Evolutionary conservation across 2,329 filamentous ascomycete genomes (phyloP), one percentile per base, ranked within the genome.

Genomic region (Neurospora sp.): DNA sequence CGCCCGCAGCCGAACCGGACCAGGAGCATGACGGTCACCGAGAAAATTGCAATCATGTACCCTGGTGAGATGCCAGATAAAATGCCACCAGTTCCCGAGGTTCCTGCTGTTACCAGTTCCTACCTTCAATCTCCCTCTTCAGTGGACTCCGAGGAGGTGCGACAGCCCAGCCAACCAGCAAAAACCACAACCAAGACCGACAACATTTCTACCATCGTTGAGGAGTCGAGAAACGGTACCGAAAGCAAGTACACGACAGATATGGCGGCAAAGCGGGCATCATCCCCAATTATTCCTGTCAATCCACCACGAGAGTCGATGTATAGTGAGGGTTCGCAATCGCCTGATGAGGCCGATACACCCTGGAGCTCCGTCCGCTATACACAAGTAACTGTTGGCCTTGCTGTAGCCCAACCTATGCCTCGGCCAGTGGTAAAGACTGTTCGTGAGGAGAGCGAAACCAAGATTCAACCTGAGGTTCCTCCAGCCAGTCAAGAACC

Each of bases 1-100:
- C 77, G 83, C 17, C 79, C 85, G 19, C 79, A 82, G 6, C 83
- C 85, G 2, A 87, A 86, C 70, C 78, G 85, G 71, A 86, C 84
- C 3, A 84, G 83, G 76, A 87, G 84, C 75, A 88, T 87, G 86
- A 86, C 84, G 0, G 83, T 86, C 71, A 80, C 87, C 68, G 86
- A 88, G 74, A 88, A 87, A 75, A 85, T 88, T 79, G 78, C 81
- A 1, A 76, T 86, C 5, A 77, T 88, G 33, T 86, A 86, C 72
- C 80, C 83, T 3, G 52, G 28, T 17, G 52, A 62, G 28, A 17
- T 62, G 28, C 28, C 12, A 36, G 10, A 33, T n/a, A 62, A 33
- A 15, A 17, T 62, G 52, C 52, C 52, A 36, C 81, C 81, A 2
- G 80, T 85, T 15, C 84, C 84, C 11, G 80, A 82, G 3, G 72